Percentiles rank a stretch among this genome's conserved stretches.
Evolutionary conservation across 2,329 filamentous ascomycete species (phyloP).

Genomic region (Cladobotryum mycophilum): DNA sequence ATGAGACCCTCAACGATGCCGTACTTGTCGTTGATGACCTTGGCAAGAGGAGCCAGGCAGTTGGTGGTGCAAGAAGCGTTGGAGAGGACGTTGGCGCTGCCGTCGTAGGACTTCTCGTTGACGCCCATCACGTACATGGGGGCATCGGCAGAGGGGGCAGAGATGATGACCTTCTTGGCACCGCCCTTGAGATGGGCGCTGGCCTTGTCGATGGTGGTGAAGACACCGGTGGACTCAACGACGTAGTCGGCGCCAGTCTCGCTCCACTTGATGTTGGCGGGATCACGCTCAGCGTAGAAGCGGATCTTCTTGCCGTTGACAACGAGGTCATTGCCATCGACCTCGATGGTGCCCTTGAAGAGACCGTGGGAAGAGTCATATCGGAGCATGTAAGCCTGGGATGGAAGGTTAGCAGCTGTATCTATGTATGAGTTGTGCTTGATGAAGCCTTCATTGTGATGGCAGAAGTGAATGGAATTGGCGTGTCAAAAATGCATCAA

Average conservation of each 20-base stretch:
- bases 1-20: constrained; percentile 97
- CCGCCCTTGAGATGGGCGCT: constrained; percentile 89
- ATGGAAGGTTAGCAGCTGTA: background rate
- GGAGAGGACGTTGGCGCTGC: constrained; percentile 87
- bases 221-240: constrained; percentile 96
- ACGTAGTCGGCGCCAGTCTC: constrained; percentile 87
- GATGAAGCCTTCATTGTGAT: background rate
- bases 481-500: no score
- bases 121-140: constrained; percentile 99
- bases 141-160: constrained; percentile 86
- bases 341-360: constrained; percentile 88
- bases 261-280: constrained; percentile 81
- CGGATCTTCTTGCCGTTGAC: constrained; percentile 93
- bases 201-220: constrained; percentile 98
- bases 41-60: constrained; percentile 98
- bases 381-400: constrained; percentile 98
- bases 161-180: constrained; percentile 97
- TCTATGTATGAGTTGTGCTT: background rate
- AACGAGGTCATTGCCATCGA: constrained; percentile 63
- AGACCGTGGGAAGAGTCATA: constrained; percentile 95
- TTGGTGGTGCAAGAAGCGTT: constrained; percentile 99
- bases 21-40: constrained; percentile 99
- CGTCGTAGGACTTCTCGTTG: constrained; percentile 91
- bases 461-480: no score
- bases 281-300: constrained; percentile 93